Evolutionary conservation across 495 filamentous ascomycete genomes (phyloP), one percentile per base, ranked within the genome.

Genomic region (Parathielavia hyrcaniae): DNA sequence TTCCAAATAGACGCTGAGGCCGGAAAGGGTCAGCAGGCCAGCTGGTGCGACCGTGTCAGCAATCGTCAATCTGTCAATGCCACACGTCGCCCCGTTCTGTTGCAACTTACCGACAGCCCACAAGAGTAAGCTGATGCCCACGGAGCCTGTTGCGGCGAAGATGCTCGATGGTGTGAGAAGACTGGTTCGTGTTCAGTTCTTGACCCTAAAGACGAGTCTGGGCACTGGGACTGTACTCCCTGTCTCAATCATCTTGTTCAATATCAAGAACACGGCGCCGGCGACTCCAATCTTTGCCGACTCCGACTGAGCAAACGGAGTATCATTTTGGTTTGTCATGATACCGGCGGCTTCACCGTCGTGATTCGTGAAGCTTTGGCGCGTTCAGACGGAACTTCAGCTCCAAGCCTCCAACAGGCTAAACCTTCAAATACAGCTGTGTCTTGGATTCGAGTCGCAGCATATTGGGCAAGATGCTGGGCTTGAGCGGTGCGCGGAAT

Each of bases 201-300:
- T 34, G 20, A 20, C 6, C 3, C 16, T 38, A 6, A 6, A 30
- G 26, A 2, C 19, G 17, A 16, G 0, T 11, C 6, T 14, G 17
- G 0, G 12, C 19, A 50, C 2, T 17, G n/a, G 32, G 19, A 4
- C 61, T 73, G 60, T 54, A 76, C 77, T 76, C 48, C 80, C 80
- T 7, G 80, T 82, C 35, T 80, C 78, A 35, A 82, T 79, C 79
- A 82, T 82, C 64, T 81, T 81, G 62, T 82, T 82, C 45, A 82
- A 53, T 40, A 82, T 82, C 39, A 82, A 53, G 52, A 80, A 82
- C 6, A 78, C 75, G 10, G 80, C 71, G 6, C 78, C 77, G 3
- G 73, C 73, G 34, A 81, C 70, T 4, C 80, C 80, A 12, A 82
- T 70, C 62, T 79, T 79, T 14, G 72, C 64, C 7, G 72, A 73